Evolutionary conservation across 495 filamentous ascomycete genomes (phyloP), one percentile per base, ranked within the genome.

Genomic region (Daldinia caldariorum): DNA sequence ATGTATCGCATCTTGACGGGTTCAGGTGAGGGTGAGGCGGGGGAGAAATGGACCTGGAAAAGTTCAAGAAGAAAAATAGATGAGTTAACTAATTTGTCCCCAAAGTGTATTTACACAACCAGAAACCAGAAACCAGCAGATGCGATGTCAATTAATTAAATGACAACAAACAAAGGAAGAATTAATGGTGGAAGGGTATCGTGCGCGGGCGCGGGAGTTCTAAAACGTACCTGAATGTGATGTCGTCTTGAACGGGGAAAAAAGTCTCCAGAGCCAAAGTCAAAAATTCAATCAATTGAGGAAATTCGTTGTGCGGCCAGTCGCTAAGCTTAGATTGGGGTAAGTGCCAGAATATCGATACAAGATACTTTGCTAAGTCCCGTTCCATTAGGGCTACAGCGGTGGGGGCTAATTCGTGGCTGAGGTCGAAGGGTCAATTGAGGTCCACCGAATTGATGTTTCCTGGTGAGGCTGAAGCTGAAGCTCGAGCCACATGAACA

Each of bases 1-100:
- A 98, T 97, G 90, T 97, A 97, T 86, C 90, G 91, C 94, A 97
- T 97, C 83, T 90, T 95, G 87, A 79, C 83, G 81, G 72, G 72
- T 77, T 76, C 76, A 74, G 74, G 75, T 70, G 65, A 64, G 61
- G 70, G 63, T 76, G 67, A 72, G 37, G 72, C 61, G 66, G 73
- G 68, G 73, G 58, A 66, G 56, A 71, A 69, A 69, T 58, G 70
- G 58, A 72, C 75, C 73, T 68, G 35, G 4, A 70, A 35, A 61
- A 12, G 34, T 58, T 18, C 32, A 57, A 41, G 22, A 35, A 35
- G 32, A 61, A 41, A 32, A 26, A 26, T n/a, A 41, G 32, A 58
- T 73, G 55, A 74, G 63, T 66, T 43, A 41, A 59, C 64, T 43
- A 41, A 59, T 26, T 26, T 26, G 26, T 26, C 26, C 26, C 26